A percentile compares a stretch with the other conserved stretches of the same genome.
Conservation (phyloP, 2,329 filamentous ascomycete species). For the Paecilomyces sp. region DNA sequence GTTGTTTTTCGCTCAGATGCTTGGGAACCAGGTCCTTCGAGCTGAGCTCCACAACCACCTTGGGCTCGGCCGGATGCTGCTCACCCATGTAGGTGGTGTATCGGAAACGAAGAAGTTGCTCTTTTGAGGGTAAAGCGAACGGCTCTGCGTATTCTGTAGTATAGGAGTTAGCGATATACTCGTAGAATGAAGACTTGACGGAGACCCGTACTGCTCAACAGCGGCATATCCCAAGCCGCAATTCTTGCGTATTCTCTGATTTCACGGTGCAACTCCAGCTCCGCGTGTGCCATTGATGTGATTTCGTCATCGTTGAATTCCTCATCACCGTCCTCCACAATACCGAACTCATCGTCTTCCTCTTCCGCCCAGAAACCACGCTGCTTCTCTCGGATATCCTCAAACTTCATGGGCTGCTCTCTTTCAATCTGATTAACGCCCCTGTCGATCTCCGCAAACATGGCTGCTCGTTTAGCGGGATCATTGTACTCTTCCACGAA, state of each 20-base stretch:
- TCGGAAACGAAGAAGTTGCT: conserved; percentile 77
- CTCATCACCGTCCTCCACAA: conserved; percentile 48
- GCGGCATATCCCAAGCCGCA: conserved; percentile 91
- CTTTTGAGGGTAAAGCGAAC: conserved; percentile 62
- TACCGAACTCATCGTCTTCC: conserved; percentile 36
- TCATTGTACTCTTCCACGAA: conserved; percentile 33
- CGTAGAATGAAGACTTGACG: background rate
- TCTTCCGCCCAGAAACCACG: conserved; percentile 39
- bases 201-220: conserved; percentile 65
- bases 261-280: conserved; percentile 83
- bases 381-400: conserved; percentile 14
- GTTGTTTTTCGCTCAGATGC: conserved; percentile 59
- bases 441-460: conserved; percentile 25
- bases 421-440: conserved; percentile 24
- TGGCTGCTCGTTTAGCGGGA: conserved; percentile 17
- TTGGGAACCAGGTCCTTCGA: conserved; percentile 58
- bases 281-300: conserved; percentile 70
- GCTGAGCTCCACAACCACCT: conserved; percentile 89
- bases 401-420: conserved; percentile 20
- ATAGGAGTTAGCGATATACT: conserved; percentile 9
- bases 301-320: conserved; percentile 70
- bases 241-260: conserved; percentile 80
- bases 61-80: conserved; percentile 79
- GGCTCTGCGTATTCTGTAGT: conserved; percentile 69
- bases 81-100: conserved; percentile 97